Evolutionary conservation across 2,329 filamentous ascomycete species (phyloP), one percentile per base, ranked within the genome.

Genomic region (Exophiala oligosperma): DNA sequence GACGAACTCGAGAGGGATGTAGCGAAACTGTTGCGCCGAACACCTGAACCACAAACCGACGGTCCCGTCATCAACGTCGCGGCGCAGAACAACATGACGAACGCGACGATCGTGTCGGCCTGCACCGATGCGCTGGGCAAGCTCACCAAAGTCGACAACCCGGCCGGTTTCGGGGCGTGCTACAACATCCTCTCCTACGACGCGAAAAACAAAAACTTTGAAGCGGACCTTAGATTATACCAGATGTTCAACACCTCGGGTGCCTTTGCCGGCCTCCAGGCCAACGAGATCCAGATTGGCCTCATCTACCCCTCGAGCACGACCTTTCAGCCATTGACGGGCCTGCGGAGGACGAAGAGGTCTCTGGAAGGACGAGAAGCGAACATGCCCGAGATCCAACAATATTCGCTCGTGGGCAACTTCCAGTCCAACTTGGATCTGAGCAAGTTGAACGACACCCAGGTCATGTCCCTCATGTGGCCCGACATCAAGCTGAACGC

Each of bases 151-250:
- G 76, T 80, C 59, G 83, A 83, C 24, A 93, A 92, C 65, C 88
- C 89, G 4, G 88, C 89, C 8, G 91, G 91, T 51, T 83, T 91
- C 49, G 88, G 87, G 58, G 84, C 90, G 49, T 95, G 91, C 81
- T 94, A 93, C 77, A 95, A 94, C 71, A 74, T 95, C 24, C 86
- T 87, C 0, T 84, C 83, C 40, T 80, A 91, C 57, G 82, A 93
- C 74, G 84, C 83, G 66, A 68, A 65, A 35, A 86, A 83, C 0
- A 90, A 90, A 29, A 77, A 85, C 14, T 94, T 94, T 70, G 83
- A 89, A 72, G 89, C 90, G 29, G 90, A 94, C 70, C 73, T 94
- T 51, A 81, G 90, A 54, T 77, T 94, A 59, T 94, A 86, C 75
- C 85, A 87, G 71, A 75, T 92, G 48, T 85, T 84, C 4, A 73